Conservation (phyloP, 202 grass and related monocot genomes). For the Schoenoplectus triqueter region DNA sequence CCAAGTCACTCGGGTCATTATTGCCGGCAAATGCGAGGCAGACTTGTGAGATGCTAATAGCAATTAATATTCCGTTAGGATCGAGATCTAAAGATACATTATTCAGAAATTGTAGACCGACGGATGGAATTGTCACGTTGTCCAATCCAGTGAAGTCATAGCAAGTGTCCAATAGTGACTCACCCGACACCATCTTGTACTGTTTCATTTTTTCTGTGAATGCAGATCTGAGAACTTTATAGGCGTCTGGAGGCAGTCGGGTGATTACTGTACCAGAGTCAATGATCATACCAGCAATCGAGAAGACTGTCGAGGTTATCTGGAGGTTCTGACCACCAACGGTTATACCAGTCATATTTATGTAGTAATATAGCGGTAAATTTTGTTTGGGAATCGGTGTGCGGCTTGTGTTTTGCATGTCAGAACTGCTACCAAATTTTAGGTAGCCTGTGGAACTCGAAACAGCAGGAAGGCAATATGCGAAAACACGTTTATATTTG, state of each 20-base stretch:
- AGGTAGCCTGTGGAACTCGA: constrained; percentile 46
- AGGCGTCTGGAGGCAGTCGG: constrained; percentile 62
- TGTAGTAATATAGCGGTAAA: constrained; percentile 20
- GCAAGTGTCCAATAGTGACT: constrained; percentile 68
- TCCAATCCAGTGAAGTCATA: constrained; percentile 60
- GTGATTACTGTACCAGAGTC: constrained; percentile 86
- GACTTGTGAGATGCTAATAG: neutral
- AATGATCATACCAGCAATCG: constrained; percentile 53
- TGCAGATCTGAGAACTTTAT: constrained; percentile 56
- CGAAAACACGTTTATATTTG: constrained; percentile 28
- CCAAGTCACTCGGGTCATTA: constrained; percentile 29
- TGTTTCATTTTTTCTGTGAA: constrained; percentile 48
- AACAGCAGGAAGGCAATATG: constrained; percentile 42
- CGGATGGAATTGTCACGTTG: constrained; percentile 49
- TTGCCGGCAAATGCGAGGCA: constrained; percentile 70
- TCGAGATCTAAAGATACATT: constrained; percentile 47
- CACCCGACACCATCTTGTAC: constrained; percentile 41
- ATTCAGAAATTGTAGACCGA: constrained; percentile 52
- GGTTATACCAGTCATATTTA: constrained; percentile 55
- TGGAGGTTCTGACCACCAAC: constrained; percentile 51
- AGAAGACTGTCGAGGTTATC: constrained; percentile 50
- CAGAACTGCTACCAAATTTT: constrained; percentile 36
- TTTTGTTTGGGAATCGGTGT: constrained; percentile 49
- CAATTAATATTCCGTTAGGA: constrained; percentile 50
- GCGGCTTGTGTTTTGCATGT: constrained; percentile 35